Conservation (phyloP, 306 rosid species). For the Hippophae tibetana region DNA sequence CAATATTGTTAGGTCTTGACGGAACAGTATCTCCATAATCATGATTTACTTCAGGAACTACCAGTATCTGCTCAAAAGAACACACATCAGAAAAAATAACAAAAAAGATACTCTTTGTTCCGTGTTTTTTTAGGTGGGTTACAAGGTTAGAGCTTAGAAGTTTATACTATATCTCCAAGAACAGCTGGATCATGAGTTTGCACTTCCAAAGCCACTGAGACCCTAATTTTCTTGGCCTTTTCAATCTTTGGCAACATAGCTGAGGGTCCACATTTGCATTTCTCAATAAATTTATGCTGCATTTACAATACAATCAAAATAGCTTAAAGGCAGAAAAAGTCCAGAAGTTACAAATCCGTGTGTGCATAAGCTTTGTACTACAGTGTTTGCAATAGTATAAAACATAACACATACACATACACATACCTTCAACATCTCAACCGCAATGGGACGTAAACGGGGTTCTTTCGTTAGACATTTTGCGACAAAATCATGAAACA, state of each 20-base stretch:
- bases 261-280: conserved; percentile 73
- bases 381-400: no score
- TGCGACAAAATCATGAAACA: conserved; percentile 96
- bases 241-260: conserved; percentile 77
- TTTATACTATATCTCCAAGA: conserved; percentile 51
- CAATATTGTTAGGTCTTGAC: conserved; percentile 47
- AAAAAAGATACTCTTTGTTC: conserved; percentile 7
- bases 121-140: neutral
- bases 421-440: conserved; percentile 94
- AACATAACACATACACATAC: conserved; percentile 6
- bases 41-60: conserved; percentile 42
- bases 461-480: conserved; percentile 95
- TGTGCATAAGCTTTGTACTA: no score
- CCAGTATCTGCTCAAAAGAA: conserved; percentile 30
- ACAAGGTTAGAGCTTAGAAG: neutral
- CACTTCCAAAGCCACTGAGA: conserved; percentile 68
- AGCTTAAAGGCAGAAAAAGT: conserved; percentile 21
- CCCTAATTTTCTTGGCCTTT: conserved; percentile 74
- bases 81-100: conserved; percentile 19
- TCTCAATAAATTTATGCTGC: conserved; percentile 93
- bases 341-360: conserved; percentile 3
- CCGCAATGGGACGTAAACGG: conserved; percentile 83
- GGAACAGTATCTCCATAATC: conserved; percentile 89
- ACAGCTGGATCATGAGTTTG: conserved; percentile 47
- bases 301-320: conserved; percentile 11